phyloP scores from a whole-genome alignment of 1,284 basidiomycete genomes.

The Quambalaria eucalypti region DNA sequence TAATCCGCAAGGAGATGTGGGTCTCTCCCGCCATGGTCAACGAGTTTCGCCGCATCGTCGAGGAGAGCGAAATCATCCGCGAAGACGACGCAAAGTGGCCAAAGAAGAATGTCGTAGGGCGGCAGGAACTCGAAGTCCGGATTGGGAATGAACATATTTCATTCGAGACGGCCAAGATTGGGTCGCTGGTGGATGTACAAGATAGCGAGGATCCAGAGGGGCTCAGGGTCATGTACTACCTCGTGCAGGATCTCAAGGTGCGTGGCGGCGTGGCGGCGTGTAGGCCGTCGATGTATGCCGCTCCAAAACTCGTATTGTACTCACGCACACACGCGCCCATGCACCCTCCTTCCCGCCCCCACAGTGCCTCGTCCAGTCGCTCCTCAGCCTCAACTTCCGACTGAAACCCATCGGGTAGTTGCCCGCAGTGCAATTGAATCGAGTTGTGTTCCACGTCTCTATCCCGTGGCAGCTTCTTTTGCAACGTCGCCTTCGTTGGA shows the following conservation, averaged over 20 bases:
- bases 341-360: not conserved
- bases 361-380: not conserved
- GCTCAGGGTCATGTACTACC: constrained; percentile 94
- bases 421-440: too few relatives aligned
- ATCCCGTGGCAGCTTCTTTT: too few relatives aligned
- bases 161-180: constrained; percentile 98
- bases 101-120: constrained; percentile 94
- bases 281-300: not conserved
- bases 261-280: constrained; percentile 15
- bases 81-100: constrained; percentile 98
- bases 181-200: constrained; percentile 88
- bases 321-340: too few relatives aligned
- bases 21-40: constrained; percentile 80
- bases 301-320: not conserved
- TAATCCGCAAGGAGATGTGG: constrained; percentile 99
- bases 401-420: not conserved
- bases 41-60: constrained; percentile 88
- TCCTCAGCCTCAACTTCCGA: not conserved
- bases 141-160: constrained; percentile 91
- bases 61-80: constrained; percentile 87
- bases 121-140: constrained; percentile 92
- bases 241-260: constrained; percentile 93
- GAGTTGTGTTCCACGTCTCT: too few relatives aligned
- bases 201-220: constrained; percentile 96
- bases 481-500: too few relatives aligned